Conservation (phyloP, 2,329 filamentous ascomycete genomes). For the Cercospora berteroae region DNA sequence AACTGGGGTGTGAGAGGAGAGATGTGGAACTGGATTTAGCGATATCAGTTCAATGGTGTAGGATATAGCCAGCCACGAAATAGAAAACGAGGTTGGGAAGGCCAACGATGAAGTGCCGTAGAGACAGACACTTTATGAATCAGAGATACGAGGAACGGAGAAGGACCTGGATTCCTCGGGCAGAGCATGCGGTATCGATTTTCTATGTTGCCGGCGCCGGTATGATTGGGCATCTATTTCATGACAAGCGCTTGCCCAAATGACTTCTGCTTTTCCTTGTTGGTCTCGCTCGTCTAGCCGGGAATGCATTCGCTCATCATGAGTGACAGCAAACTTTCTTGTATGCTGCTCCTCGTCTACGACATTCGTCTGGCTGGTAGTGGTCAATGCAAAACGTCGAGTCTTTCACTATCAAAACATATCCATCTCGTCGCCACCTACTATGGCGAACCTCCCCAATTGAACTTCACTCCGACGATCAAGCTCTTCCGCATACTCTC, state of each 20-base stretch:
- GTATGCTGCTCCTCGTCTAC: not conserved
- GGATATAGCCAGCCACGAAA: not conserved
- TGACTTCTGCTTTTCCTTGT: not conserved
- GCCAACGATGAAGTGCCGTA: not conserved
- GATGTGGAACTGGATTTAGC: not conserved
- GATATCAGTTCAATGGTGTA: not conserved
- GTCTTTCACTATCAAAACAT: conserved; percentile 24
- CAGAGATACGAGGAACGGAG: not conserved
- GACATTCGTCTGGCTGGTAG: not conserved
- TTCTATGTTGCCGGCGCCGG: not conserved
- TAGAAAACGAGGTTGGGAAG: not conserved
- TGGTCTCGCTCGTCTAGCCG: not conserved
- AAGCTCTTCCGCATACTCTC: conserved; percentile 85
- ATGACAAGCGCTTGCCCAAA: not conserved
- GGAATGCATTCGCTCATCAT: not conserved
- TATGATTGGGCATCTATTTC: not conserved
- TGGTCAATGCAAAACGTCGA: not conserved
- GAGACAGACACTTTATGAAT: not conserved
- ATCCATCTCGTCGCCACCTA: conserved; percentile 39
- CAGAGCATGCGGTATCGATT: not conserved
- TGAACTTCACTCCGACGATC: conserved; percentile 85
- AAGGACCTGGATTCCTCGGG: not conserved
- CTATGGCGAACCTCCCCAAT: conserved; percentile 82
- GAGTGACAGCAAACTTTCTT: not conserved
- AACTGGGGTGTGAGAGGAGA: not conserved